These are phyloP conservation scores for Candida endomychidarum DNA, from an alignment of 805 yeast genomes.

Conservation along the genomic window DNA sequence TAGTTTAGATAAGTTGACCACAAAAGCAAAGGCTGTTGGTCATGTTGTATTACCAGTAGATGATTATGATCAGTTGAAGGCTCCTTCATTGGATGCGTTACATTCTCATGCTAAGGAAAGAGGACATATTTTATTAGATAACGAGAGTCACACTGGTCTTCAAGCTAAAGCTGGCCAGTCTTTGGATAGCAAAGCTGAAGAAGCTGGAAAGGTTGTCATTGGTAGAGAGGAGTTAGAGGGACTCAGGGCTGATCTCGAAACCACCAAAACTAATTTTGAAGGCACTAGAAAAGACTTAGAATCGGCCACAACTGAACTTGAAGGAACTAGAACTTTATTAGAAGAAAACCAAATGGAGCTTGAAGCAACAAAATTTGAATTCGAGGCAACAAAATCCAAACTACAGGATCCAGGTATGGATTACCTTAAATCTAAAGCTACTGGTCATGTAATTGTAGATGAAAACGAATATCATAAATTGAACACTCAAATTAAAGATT, in stretches of 20 bases:
- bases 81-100: slow-evolving; percentile 16
- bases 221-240: background rate
- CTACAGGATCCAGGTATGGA: slow-evolving; percentile 2
- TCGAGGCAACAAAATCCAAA: background rate
- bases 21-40: slow-evolving; percentile 16
- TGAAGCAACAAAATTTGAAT: background rate
- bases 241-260: no score
- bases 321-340: background rate
- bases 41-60: slow-evolving; percentile 15
- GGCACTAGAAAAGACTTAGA: background rate
- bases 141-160: background rate
- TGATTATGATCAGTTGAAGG: slow-evolving; percentile 1
- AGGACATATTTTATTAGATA: slow-evolving; percentile 11
- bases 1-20: slow-evolving; percentile 19
- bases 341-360: background rate
- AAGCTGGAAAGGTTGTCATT: slow-evolving; percentile 5
- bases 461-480: background rate
- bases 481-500: background rate
- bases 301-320: background rate
- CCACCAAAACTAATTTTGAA: background rate
- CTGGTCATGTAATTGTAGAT: slow-evolving; percentile 2
- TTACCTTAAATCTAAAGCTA: slow-evolving; percentile 4
- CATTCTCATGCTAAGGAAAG: slow-evolving; percentile 8
- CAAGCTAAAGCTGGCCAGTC: slow-evolving; percentile 5
- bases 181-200: slow-evolving; percentile 10